Percentiles rank a stretch among this genome's conserved stretches.
Evolutionary conservation across 768 basidiomycete genomes (phyloP).

Genomic region (Mycena rebaudengoi): DNA sequence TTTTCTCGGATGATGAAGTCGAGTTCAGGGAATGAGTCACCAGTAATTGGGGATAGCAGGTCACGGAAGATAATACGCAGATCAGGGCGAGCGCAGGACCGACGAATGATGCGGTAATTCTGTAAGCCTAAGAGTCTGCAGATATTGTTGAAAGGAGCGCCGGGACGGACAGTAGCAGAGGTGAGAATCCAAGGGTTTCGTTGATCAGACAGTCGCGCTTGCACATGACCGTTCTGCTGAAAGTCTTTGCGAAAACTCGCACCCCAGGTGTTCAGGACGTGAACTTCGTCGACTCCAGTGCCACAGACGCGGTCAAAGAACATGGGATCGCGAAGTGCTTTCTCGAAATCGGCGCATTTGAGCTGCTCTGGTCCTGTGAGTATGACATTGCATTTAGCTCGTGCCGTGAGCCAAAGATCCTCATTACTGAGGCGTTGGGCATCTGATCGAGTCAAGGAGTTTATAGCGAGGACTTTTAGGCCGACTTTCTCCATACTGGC

Average conservation of each 20-base stretch:
- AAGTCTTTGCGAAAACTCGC: constrained; percentile 18
- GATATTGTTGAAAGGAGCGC: constrained; percentile 1
- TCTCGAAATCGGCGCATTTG: constrained; percentile 13
- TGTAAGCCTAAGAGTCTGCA: constrained; percentile 15
- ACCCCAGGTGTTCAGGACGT: constrained; percentile 26
- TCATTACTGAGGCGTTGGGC: constrained; percentile 4
- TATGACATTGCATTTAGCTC: constrained; percentile 9
- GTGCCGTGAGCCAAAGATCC: constrained; percentile 18
- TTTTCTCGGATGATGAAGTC: no score
- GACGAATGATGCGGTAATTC: constrained; percentile 6
- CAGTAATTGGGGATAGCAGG: not conserved
- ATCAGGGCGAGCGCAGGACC: constrained; percentile 19
- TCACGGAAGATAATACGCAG: constrained; percentile 16
- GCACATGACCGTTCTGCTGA: constrained; percentile 22
- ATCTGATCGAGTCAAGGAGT: constrained; percentile 14
- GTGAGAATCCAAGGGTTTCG: constrained; percentile 14
- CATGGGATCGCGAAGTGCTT: constrained; percentile 9
- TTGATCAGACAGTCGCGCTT: not conserved
- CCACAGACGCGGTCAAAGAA: constrained; percentile 17
- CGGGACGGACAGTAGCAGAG: constrained; percentile 22
- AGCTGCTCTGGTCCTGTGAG: constrained; percentile 25
- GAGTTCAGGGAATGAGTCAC: constrained; percentile 19
- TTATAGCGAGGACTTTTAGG: constrained; percentile 17
- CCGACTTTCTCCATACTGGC: not conserved
- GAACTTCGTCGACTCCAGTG: constrained; percentile 25